Conservation (phyloP, 164 flowering plant genomes). For the Santalum album region DNA sequence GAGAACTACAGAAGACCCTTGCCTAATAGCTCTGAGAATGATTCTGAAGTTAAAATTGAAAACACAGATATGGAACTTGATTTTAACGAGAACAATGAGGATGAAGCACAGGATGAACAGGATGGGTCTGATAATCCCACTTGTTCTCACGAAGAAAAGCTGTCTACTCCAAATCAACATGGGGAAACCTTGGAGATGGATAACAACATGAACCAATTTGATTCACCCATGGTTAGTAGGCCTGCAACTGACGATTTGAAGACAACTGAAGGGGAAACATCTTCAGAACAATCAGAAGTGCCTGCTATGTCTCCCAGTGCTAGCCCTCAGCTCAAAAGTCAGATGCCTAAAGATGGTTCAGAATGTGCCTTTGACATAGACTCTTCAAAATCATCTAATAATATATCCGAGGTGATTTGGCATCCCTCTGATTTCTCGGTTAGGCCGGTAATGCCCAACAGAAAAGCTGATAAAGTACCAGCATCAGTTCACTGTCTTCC, state of each 20-base stretch:
- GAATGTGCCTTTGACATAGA: slow-evolving; percentile 41
- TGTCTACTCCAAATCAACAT: slow-evolving; percentile 27
- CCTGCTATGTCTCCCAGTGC: slow-evolving; percentile 54
- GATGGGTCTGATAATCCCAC: slow-evolving; percentile 46
- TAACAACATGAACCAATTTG: slow-evolving; percentile 18
- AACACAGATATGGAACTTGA: slow-evolving; percentile 99
- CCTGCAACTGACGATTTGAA: slow-evolving; percentile 34
- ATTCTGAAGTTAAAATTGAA: slow-evolving; percentile 81
- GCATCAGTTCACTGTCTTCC: slow-evolving; percentile 63
- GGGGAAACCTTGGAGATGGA: slow-evolving; percentile 31
- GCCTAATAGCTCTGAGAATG: slow-evolving; percentile 61
- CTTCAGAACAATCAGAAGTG: slow-evolving; percentile 39
- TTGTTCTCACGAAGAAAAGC: slow-evolving; percentile 28
- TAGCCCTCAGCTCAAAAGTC: slow-evolving; percentile 48
- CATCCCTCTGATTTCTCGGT: slow-evolving; percentile 93
- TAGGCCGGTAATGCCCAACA: slow-evolving; percentile 95
- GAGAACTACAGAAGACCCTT: slow-evolving; percentile 89
- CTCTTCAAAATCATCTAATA: slow-evolving; percentile 37
- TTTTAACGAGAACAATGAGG: slow-evolving; percentile 79
- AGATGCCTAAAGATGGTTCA: slow-evolving; percentile 32
- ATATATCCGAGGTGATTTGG: slow-evolving; percentile 66
- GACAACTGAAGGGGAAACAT: slow-evolving; percentile 38
- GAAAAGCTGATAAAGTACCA: slow-evolving; percentile 65
- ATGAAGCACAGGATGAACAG: slow-evolving; percentile 63
- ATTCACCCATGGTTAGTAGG: slow-evolving; percentile 17